Percentiles rank a stretch among this genome's conserved stretches.
Conservation (phyloP, 2,329 filamentous ascomycete genomes). For the Sarocladium kiliense region DNA sequence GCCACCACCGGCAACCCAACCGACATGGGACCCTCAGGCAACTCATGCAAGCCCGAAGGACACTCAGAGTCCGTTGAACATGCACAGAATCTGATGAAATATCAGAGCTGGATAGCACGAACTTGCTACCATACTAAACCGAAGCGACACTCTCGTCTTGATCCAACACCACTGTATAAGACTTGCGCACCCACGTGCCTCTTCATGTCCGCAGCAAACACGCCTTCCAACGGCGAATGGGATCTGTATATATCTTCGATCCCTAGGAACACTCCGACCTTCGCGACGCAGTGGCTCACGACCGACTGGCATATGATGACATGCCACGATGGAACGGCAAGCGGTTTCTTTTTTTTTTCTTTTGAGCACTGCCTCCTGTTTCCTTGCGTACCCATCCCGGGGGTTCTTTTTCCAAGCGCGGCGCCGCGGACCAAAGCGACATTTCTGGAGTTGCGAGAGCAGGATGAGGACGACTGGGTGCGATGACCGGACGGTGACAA, state of each 20-base stretch:
- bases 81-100: slow-evolving; percentile 36
- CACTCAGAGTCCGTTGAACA: slow-evolving; percentile 43
- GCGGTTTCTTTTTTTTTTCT: neutral
- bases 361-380: neutral
- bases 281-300: neutral
- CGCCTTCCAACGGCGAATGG: neutral
- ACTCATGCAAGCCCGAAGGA: slow-evolving; percentile 27
- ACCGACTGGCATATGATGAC: neutral
- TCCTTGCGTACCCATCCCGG: neutral
- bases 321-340: neutral
- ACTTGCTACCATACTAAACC: neutral
- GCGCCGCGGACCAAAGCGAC: neutral
- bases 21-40: slow-evolving; percentile 38
- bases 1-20: slow-evolving; percentile 40
- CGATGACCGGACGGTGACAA: neutral
- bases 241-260: neutral
- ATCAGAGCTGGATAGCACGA: slow-evolving; percentile 30
- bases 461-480: neutral
- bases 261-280: neutral
- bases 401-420: neutral
- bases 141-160: neutral
- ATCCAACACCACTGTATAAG: neutral
- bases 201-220: neutral
- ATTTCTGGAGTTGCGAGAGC: neutral
- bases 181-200: slow-evolving; percentile 3